These are phyloP conservation scores for Phialophora macrospora DNA, from an alignment of 2,329 filamentous ascomycete species.

Conservation along the genomic window DNA sequence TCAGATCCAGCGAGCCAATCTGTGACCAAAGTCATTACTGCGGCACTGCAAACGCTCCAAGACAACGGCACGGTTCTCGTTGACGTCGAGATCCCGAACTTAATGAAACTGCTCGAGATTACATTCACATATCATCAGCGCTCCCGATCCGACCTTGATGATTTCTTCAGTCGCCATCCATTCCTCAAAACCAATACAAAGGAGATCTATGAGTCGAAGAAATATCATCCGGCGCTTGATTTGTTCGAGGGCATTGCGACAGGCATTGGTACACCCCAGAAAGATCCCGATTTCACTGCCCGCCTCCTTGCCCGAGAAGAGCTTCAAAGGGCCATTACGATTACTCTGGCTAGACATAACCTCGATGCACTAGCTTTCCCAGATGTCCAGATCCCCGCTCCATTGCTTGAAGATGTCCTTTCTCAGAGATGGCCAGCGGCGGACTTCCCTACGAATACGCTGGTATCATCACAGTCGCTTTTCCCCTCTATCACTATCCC, in stretches of 20 bases:
- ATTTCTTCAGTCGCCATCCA: constrained; percentile 22
- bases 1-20: constrained; percentile 14
- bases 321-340: constrained; percentile 18
- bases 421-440: constrained; percentile 14
- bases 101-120: constrained; percentile 10
- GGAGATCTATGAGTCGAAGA: constrained; percentile 19
- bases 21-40: constrained; percentile 21
- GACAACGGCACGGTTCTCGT: constrained; percentile 21
- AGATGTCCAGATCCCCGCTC: constrained; percentile 23
- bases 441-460: constrained; percentile 26
- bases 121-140: constrained; percentile 25
- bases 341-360: constrained; percentile 16
- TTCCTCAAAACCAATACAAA: constrained; percentile 21
- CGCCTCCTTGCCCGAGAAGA: constrained; percentile 20
- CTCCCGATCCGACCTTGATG: constrained; percentile 28
- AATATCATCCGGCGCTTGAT: constrained; percentile 25
- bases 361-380: constrained; percentile 27
- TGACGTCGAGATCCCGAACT: constrained; percentile 23
- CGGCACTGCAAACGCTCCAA: constrained; percentile 19
- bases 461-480: constrained; percentile 21
- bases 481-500: constrained; percentile 26
- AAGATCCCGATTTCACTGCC: constrained; percentile 18
- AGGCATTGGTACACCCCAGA: constrained; percentile 13
- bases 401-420: constrained; percentile 24
- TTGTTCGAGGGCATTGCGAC: constrained; percentile 26